Conservation (phyloP, 1,139 yeast species). For the Zygosaccharomyces sapae region DNA sequence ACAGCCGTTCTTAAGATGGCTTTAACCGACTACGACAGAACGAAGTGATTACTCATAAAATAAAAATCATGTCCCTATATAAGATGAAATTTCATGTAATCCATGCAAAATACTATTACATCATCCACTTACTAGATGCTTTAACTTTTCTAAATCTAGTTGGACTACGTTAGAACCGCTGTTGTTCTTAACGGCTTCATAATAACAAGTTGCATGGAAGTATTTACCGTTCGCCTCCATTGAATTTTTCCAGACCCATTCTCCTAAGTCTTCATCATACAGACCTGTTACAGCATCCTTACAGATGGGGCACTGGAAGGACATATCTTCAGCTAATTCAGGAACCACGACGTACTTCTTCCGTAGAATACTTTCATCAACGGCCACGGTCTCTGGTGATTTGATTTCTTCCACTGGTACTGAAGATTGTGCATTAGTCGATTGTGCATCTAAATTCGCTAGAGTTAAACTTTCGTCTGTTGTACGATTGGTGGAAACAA, state of each 20-base stretch:
- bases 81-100: background rate
- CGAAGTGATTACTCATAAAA: too few species aligned
- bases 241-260: constrained; percentile 93
- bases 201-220: constrained; percentile 77
- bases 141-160: constrained; percentile 24
- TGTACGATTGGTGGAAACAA: constrained; percentile 37
- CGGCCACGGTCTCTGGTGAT: constrained; percentile 12
- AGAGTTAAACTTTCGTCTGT: constrained; percentile 16
- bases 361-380: constrained; percentile 18
- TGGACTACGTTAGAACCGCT: constrained; percentile 16
- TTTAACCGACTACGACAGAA: too few species aligned
- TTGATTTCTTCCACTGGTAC: constrained; percentile 4
- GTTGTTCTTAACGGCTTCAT: constrained; percentile 55
- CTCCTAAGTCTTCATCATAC: constrained; percentile 86
- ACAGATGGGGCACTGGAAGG: constrained; percentile 78
- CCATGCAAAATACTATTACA: background rate
- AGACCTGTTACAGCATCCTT: constrained; percentile 74
- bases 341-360: constrained; percentile 60
- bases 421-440: constrained; percentile 5
- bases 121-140: constrained; percentile 17
- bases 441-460: constrained; percentile 18
- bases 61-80: background rate
- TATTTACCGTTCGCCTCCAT: constrained; percentile 62
- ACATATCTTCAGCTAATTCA: constrained; percentile 59
- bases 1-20: background rate